phyloP scores from a whole-genome alignment of 2,329 filamentous ascomycete species.

The Cytospora paraplurivora region DNA sequence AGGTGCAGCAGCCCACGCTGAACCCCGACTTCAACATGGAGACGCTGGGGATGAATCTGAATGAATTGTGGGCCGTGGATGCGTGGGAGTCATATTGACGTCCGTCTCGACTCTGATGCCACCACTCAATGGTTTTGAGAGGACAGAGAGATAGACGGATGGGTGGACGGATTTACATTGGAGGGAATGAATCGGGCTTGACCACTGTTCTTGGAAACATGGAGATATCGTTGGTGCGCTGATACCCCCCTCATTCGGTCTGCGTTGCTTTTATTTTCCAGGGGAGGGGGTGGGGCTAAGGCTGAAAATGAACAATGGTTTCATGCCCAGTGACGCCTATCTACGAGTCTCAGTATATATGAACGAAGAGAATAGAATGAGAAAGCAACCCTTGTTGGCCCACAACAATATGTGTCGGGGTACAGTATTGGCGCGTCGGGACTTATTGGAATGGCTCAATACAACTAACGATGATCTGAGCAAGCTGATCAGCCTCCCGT shows the following conservation, averaged over 20 bases:
- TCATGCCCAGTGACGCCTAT: not conserved
- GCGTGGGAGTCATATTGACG: constrained; percentile 30
- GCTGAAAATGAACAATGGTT: not conserved
- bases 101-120: not conserved
- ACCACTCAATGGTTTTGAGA: not conserved
- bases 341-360: not conserved
- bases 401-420: not conserved
- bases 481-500: no score
- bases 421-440: not conserved
- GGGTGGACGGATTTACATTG: not conserved
- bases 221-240: not conserved
- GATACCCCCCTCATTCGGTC: not conserved
- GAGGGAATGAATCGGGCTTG: not conserved
- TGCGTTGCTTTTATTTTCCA: not conserved
- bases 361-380: not conserved
- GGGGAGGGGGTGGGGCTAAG: not conserved
- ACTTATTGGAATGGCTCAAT: no score
- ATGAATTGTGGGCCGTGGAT: constrained; percentile 55
- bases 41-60: constrained; percentile 54
- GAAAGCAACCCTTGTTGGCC: no score
- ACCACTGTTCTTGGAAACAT: not conserved
- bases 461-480: no score
- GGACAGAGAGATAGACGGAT: not conserved
- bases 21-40: constrained; percentile 58
- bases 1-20: constrained; percentile 34